Conservation (phyloP, 2,329 filamentous ascomycete species). For the Parastagonospora nodorum region DNA sequence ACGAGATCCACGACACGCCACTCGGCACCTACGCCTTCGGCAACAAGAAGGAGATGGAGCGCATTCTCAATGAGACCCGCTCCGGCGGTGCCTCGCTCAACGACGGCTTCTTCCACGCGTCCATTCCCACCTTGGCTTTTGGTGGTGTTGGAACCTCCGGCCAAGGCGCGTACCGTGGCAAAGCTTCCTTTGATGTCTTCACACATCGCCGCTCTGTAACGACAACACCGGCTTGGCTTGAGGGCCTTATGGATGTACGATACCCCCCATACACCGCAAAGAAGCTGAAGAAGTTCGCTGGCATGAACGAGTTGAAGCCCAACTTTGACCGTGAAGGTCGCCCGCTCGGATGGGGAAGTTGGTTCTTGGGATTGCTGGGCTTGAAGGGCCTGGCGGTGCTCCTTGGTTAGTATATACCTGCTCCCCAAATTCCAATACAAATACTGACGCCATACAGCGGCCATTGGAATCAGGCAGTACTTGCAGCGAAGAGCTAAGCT, state of each 20-base stretch:
- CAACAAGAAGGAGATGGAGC: constrained; percentile 74
- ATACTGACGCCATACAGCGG: constrained; percentile 30
- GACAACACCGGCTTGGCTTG: constrained; percentile 69
- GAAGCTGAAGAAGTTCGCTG: constrained; percentile 59
- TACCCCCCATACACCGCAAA: constrained; percentile 64
- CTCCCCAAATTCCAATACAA: not conserved
- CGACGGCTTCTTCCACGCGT: constrained; percentile 70
- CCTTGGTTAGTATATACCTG: constrained; percentile 36
- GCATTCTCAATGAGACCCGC: constrained; percentile 57
- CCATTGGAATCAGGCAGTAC: constrained; percentile 33
- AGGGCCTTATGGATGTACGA: constrained; percentile 68
- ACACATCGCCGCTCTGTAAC: constrained; percentile 66
- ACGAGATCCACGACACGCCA: constrained; percentile 80
- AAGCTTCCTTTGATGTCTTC: constrained; percentile 72
- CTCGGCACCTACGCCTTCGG: constrained; percentile 87
- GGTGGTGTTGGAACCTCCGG: constrained; percentile 84
- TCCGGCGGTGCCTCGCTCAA: constrained; percentile 59
- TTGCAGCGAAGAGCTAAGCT: constrained; percentile 36
- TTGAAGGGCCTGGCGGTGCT: constrained; percentile 37
- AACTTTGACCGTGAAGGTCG: constrained; percentile 65
- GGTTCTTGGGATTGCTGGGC: constrained; percentile 37
- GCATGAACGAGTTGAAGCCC: constrained; percentile 58
- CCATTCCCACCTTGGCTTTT: constrained; percentile 74
- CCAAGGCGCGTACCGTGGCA: constrained; percentile 76
- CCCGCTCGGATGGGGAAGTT: constrained; percentile 38